A percentile compares a stretch with the other conserved stretches of the same genome.
Evolutionary conservation across 345 rosid genomes (phyloP).

Genomic region (Pistacia integerrima): DNA sequence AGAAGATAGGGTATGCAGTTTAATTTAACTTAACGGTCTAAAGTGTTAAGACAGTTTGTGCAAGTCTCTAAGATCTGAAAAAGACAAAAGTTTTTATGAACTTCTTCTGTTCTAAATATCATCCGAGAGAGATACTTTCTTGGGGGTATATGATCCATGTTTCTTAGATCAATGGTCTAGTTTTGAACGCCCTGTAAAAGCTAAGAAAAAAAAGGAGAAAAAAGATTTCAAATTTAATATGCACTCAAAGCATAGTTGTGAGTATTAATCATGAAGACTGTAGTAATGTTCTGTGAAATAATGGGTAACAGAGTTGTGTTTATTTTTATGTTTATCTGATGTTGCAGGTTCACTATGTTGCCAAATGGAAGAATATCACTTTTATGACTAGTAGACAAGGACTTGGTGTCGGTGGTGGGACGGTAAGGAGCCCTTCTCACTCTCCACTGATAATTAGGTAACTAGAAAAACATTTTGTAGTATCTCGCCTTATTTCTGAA

Average conservation of each 20-base stretch:
- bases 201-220: too few species aligned
- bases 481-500: neutral
- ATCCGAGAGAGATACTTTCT: neutral
- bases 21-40: too few species aligned
- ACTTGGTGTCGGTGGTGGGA: conserved; percentile 95
- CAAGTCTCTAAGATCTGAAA: neutral
- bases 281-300: neutral
- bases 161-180: neutral
- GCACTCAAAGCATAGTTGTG: neutral
- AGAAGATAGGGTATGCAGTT: too few species aligned
- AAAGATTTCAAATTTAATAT: too few species aligned
- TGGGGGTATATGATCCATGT: neutral
- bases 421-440: conserved; percentile 46
- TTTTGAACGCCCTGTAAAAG: neutral
- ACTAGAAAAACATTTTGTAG: neutral
- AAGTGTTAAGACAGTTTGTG: too few species aligned
- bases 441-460: neutral
- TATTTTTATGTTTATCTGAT: too few species aligned
- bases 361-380: conserved; percentile 92
- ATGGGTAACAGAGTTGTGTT: neutral
- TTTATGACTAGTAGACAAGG: conserved; percentile 99
- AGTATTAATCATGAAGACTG: neutral
- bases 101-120: neutral
- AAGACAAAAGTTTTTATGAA: neutral
- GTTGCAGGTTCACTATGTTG: conserved; percentile 88